phyloP scores from a whole-genome alignment of 345 rosid species.

The Populus ilicifolia region DNA sequence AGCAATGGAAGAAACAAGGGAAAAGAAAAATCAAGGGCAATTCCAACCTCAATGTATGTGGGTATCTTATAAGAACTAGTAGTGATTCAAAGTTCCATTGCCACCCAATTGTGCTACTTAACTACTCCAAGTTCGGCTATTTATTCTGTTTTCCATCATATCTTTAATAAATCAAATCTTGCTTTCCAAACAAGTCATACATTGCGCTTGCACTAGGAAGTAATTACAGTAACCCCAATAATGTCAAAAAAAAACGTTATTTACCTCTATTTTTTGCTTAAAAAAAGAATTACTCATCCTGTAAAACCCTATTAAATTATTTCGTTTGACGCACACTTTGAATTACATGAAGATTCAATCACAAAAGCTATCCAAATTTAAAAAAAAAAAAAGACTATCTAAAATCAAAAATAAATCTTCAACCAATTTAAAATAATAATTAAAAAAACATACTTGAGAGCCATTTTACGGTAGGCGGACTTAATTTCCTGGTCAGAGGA shows the following conservation, averaged over 20 bases:
- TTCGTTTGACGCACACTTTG: not conserved
- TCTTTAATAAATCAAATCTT: not conserved
- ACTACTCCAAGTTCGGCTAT: not conserved
- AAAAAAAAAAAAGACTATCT: not conserved
- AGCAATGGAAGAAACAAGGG: not conserved
- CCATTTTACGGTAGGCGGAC: slow-evolving; percentile 84
- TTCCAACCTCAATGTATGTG: not conserved
- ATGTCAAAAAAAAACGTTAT: not conserved
- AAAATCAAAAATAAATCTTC: not conserved
- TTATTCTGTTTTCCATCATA: not conserved
- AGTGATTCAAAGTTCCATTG: not conserved
- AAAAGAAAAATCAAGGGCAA: not conserved
- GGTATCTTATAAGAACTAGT: not conserved
- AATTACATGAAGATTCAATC: not conserved
- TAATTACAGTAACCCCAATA: not conserved
- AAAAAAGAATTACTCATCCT: not conserved
- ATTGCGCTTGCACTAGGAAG: not conserved
- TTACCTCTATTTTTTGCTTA: not conserved
- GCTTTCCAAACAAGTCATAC: not conserved
- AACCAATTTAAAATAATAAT: not conserved
- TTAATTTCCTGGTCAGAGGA: slow-evolving; percentile 93
- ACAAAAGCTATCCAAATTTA: not conserved
- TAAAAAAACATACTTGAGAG: slow-evolving; percentile 57
- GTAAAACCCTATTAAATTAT: not conserved
- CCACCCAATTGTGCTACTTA: not conserved